A percentile compares a stretch with the other conserved stretches of the same genome.
phyloP scores from a whole-genome alignment of 2,329 filamentous ascomycete species.

The Colletotrichum sp. region DNA sequence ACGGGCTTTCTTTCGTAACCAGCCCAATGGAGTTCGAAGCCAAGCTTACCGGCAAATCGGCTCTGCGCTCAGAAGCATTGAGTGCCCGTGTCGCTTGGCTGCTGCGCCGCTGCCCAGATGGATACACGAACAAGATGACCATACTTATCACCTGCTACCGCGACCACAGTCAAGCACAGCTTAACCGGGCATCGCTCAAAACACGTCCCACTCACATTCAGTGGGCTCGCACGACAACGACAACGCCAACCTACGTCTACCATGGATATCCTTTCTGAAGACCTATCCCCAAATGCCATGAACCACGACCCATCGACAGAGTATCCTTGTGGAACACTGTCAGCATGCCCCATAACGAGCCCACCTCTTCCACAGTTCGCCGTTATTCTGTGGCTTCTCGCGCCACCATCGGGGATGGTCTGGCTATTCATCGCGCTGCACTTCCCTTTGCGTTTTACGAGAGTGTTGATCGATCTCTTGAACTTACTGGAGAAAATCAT shows the following conservation, averaged over 20 bases:
- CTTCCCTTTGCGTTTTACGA: neutral
- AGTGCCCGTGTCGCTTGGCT: neutral
- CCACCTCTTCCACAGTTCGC: neutral
- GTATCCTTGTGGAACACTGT: neutral
- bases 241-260: neutral
- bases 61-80: neutral
- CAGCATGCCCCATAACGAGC: neutral
- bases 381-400: neutral
- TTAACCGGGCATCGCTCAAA: fast-evolving
- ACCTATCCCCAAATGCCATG: neutral
- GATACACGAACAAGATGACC: neutral
- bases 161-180: neutral
- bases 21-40: neutral
- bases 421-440: neutral
- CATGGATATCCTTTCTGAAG: neutral
- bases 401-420: neutral
- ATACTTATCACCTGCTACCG: neutral
- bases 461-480: neutral
- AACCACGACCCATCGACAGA: neutral
- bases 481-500: neutral
- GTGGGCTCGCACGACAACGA: neutral
- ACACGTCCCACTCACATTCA: neutral
- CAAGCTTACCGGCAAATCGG: neutral
- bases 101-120: slow-evolving; percentile 2
- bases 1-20: neutral